Base-by-base conservation (phyloP, 192 early-diverging fungal genomes). In the Geranomyces variabilis region DNA sequence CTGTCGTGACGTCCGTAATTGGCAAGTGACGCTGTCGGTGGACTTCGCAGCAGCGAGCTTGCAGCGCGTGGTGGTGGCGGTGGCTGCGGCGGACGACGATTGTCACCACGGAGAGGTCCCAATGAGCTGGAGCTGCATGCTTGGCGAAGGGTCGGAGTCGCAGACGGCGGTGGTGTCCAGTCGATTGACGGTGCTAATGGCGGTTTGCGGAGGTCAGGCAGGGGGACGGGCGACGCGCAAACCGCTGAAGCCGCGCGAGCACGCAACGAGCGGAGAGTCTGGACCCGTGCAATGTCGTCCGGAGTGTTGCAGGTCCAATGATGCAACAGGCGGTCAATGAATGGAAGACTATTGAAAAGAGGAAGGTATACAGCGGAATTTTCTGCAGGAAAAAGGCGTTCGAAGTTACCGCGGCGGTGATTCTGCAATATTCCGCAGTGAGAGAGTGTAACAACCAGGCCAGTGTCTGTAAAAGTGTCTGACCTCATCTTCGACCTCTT, bases 401-500 rank as follows among this genome's bases (percentile, higher is more conserved):
- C 78, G 69, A 84, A 84, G 19, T 64, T 47, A 3, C 83, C 83
- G 17, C 59, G 43, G 10, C 83, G 66, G 28, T 47, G 31, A 63
- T 64, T 49, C 81, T 78, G 49, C 10, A 10, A 21, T 21, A 7
- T 13, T 22, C 61, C 15, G 14, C 26, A 57, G 36, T 7, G 10
- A 41, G 36, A 41, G 36, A 53, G 51, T 17, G 4, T 33, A 55
- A 70, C 5, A 21, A 53, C 1, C 15, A 24, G 1, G 12, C 21
- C 10, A 33, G 58, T 24, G 1, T 30, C 26, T 7, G 58, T 26
- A 33, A 4, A 5, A 60, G 58, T 24, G 6, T 41, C n/a, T 10
- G 6, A 81, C 77, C 75, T 84, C 83, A 45, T 84, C 78, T 63
- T 84, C 83, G 2, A 68, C 41, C 49, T 81, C 76, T 59, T 64